A percentile compares a stretch with the other conserved stretches of the same genome.
These are phyloP conservation scores for Osmanthus fragrans DNA, from an alignment of 257 asterid genomes.

Conservation along the genomic window DNA sequence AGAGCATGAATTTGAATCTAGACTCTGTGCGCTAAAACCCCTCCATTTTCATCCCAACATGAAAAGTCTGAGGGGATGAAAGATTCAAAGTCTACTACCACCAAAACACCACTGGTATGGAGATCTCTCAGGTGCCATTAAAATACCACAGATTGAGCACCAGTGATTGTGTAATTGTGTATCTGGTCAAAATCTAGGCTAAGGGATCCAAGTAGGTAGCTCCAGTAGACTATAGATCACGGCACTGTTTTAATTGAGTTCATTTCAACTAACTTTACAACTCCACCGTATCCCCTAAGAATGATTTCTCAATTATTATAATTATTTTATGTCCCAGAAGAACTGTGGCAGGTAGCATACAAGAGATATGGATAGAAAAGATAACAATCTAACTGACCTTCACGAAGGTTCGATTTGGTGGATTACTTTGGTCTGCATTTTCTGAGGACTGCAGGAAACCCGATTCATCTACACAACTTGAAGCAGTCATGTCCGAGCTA, in stretches of 20 bases:
- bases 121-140: background rate
- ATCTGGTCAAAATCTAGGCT: background rate
- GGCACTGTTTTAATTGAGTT: background rate
- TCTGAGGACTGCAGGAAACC: constrained; percentile 84
- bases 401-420: constrained; percentile 67
- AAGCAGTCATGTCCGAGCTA: constrained; percentile 68
- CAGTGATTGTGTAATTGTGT: background rate
- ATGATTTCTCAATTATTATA: background rate
- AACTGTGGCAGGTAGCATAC: background rate
- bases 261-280: background rate
- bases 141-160: background rate
- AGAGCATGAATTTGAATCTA: background rate
- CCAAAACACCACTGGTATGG: background rate
- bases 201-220: background rate
- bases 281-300: background rate
- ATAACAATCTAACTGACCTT: constrained; percentile 51
- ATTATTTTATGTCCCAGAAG: background rate
- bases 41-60: background rate
- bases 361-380: constrained; percentile 2
- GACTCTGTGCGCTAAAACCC: background rate
- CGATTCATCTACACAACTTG: constrained; percentile 87
- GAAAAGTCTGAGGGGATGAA: background rate
- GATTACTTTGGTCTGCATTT: constrained; percentile 70
- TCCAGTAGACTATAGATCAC: background rate
- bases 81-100: background rate